These are phyloP conservation scores for Agarophyton chilense DNA, from an alignment of 23 red algal species.

Conservation along the genomic window DNA sequence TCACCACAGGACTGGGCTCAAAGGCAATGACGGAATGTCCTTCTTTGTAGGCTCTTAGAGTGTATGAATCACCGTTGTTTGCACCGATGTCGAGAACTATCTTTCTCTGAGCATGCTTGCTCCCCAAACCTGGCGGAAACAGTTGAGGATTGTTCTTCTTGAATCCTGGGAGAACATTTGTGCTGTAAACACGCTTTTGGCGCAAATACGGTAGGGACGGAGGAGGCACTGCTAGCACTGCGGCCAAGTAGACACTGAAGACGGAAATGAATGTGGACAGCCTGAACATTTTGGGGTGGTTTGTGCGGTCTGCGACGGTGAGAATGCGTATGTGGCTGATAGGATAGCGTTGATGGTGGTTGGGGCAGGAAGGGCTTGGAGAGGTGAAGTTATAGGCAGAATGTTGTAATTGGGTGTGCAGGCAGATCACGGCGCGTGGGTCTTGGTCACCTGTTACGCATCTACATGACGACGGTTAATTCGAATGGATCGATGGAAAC, in stretches of 20 bases:
- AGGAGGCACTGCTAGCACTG: neutral
- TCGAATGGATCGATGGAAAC: too few species aligned
- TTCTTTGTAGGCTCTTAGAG: neutral
- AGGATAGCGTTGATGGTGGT: too few species aligned
- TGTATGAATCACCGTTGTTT: slow-evolving; percentile 60
- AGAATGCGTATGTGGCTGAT: too few species aligned
- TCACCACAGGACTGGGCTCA: slow-evolving; percentile 33
- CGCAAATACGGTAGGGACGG: neutral
- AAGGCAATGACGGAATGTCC: slow-evolving; percentile 56
- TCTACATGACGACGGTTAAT: too few species aligned
- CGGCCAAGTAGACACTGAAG: neutral
- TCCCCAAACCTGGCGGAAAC: slow-evolving; percentile 31
- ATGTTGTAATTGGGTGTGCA: too few species aligned
- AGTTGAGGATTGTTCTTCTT: slow-evolving; percentile 35
- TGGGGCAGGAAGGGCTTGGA: too few species aligned
- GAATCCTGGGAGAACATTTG: slow-evolving; percentile 32
- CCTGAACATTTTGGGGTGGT: neutral
- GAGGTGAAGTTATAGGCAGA: too few species aligned
- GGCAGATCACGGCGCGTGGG: too few species aligned
- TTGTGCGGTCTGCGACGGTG: neutral
- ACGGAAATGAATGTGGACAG: neutral
- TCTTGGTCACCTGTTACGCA: too few species aligned
- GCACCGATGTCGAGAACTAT: slow-evolving; percentile 44
- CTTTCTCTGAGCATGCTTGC: neutral
- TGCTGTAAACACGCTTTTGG: slow-evolving; percentile 30